phyloP scores from a whole-genome alignment of 129 eudicot species.

The Calendula officinalis region DNA sequence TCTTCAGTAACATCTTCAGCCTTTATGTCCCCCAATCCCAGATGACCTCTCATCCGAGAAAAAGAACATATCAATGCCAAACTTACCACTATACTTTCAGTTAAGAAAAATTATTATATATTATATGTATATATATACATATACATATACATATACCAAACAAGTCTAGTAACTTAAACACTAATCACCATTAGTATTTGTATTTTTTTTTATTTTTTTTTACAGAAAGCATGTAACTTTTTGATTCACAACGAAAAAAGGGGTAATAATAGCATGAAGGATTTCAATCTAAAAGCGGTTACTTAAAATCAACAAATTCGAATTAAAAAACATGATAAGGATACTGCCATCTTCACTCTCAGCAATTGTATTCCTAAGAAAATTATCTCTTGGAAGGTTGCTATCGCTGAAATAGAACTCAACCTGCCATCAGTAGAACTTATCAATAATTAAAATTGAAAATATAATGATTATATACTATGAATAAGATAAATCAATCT shows the following conservation, averaged over 20 bases:
- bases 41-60: constrained; percentile 74
- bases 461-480: no score
- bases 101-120: constrained; percentile 47
- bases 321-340: no score
- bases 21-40: constrained; percentile 70
- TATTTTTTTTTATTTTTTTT: no score
- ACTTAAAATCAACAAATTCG: background rate
- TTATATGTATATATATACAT: background rate
- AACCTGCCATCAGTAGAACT: no score
- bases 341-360: constrained; percentile 83
- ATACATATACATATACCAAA: background rate
- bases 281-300: no score
- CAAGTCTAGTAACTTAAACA: no score
- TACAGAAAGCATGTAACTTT: no score
- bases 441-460: no score
- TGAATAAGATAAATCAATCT: no score
- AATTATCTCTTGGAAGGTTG: constrained; percentile 78
- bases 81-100: constrained; percentile 68
- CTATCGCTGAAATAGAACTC: constrained; percentile 96
- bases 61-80: constrained; percentile 92
- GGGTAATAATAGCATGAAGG: no score
- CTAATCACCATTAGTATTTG: no score
- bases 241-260: no score
- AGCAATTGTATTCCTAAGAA: constrained; percentile 50
- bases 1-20: constrained; percentile 74